Conservation (phyloP, 176 grass and related monocot genomes). For the Eragrostis curvula region DNA sequence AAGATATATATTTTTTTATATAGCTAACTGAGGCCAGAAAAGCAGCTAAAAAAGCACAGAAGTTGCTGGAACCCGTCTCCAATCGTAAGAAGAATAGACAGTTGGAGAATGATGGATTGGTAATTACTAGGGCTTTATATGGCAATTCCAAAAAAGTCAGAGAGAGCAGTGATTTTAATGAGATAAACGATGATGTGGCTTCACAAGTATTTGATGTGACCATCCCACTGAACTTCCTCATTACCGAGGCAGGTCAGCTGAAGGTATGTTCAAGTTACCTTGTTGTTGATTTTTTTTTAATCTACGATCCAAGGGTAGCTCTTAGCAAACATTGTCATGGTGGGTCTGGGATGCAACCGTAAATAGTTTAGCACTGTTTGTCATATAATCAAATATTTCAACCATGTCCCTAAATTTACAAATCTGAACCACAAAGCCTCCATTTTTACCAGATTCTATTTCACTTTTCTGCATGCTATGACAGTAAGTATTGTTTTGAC, state of each 20-base stretch:
- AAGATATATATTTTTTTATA: constrained; percentile 28
- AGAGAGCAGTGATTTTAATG: constrained; percentile 51
- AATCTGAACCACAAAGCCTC: not conserved
- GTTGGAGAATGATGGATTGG: constrained; percentile 74
- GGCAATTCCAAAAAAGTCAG: constrained; percentile 54
- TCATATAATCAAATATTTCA: too few relatives aligned
- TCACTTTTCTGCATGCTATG: constrained; percentile 23
- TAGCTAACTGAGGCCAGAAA: constrained; percentile 81
- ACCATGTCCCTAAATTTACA: not conserved
- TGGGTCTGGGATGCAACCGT: constrained; percentile 13
- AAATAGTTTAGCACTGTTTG: not conserved
- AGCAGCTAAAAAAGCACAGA: constrained; percentile 80
- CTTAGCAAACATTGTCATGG: constrained; percentile 3
- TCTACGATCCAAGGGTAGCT: constrained; percentile 14
- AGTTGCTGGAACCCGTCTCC: constrained; percentile 82
- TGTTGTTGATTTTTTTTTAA: constrained; percentile 18
- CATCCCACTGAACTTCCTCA: constrained; percentile 83
- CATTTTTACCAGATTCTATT: not conserved
- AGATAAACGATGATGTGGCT: constrained; percentile 65
- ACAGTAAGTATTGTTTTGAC: not conserved
- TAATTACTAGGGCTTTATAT: constrained; percentile 88
- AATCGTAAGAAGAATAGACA: constrained; percentile 89
- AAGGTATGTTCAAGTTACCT: constrained; percentile 65
- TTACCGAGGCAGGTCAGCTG: constrained; percentile 84
- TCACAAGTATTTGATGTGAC: constrained; percentile 94